phyloP scores from a whole-genome alignment of 2,329 filamentous ascomycete species.

The Nemania abortiva region DNA sequence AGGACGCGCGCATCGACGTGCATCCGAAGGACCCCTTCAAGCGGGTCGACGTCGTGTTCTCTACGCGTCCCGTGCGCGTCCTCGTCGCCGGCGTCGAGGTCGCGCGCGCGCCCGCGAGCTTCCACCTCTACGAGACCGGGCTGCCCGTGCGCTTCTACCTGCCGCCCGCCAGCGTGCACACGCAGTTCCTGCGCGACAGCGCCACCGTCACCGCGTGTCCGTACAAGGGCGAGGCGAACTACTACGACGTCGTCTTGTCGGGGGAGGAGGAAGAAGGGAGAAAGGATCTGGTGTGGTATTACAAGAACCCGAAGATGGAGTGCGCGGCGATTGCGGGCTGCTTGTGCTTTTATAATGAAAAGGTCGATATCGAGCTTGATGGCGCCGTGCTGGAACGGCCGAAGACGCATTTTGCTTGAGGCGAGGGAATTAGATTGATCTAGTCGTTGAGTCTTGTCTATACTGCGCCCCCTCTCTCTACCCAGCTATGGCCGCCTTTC shows the following conservation, averaged over 20 bases:
- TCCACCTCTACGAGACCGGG: constrained; percentile 72
- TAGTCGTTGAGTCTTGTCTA: too few species aligned
- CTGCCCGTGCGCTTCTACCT: constrained; percentile 71
- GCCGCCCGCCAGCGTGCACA: constrained; percentile 63
- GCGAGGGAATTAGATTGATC: too few species aligned
- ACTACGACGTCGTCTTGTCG: constrained; percentile 66
- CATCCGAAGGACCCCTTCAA: constrained; percentile 78
- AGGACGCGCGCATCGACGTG: constrained; percentile 68
- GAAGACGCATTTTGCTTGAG: constrained; percentile 44
- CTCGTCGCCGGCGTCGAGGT: constrained; percentile 53
- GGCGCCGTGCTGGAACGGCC: constrained; percentile 56
- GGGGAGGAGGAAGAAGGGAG: constrained; percentile 27
- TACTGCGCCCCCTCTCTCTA: too few species aligned
- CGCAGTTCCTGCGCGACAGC: constrained; percentile 61
- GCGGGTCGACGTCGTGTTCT: constrained; percentile 71
- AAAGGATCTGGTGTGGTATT: constrained; percentile 72
- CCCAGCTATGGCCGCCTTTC: too few species aligned
- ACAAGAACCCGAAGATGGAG: constrained; percentile 68
- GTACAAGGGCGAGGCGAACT: constrained; percentile 75
- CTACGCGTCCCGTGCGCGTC: constrained; percentile 65
- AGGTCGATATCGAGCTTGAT: constrained; percentile 71
- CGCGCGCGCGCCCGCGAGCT: constrained; percentile 58
- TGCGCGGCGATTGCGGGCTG: constrained; percentile 66
- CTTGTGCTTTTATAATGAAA: constrained; percentile 76
- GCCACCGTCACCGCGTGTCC: constrained; percentile 69